These are phyloP conservation scores for Drosera spatulata DNA, from an alignment of 179 eudicot species.

Conservation along the genomic window DNA sequence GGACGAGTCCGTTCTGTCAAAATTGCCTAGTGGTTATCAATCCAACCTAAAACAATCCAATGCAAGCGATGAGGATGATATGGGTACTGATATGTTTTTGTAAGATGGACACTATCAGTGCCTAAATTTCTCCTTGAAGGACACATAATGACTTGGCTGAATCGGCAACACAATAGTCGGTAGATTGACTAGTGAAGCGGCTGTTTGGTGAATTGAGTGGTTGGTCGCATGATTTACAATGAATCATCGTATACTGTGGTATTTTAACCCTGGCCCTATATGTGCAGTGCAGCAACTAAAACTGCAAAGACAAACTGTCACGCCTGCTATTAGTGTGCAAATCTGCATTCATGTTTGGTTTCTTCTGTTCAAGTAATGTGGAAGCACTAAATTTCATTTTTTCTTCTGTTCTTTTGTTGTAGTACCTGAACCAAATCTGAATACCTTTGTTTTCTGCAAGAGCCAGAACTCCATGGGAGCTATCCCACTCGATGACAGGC, in stretches of 20 bases:
- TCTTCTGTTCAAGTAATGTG: background rate
- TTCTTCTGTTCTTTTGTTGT: background rate
- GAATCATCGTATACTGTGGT: too few relatives aligned
- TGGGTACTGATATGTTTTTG: slow-evolving; percentile 42
- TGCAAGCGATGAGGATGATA: slow-evolving; percentile 89
- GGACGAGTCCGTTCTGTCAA: slow-evolving; percentile 68
- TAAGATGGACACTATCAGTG: background rate
- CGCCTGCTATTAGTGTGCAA: background rate
- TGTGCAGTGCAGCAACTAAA: too few relatives aligned
- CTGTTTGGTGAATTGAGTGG: too few relatives aligned
- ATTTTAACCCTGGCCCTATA: too few relatives aligned
- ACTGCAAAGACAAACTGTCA: too few relatives aligned
- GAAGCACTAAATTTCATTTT: background rate
- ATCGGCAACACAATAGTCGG: too few relatives aligned
- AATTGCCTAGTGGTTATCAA: slow-evolving; percentile 74
- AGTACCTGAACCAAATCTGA: slow-evolving; percentile 76
- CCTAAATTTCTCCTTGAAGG: background rate
- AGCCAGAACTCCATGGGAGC: slow-evolving; percentile 65
- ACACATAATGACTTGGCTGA: too few relatives aligned
- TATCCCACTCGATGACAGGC: slow-evolving; percentile 79
- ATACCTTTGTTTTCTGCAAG: slow-evolving; percentile 72
- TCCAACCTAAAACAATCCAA: slow-evolving; percentile 82
- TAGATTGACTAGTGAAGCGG: too few relatives aligned
- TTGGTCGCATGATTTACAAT: too few relatives aligned
- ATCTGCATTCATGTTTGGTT: background rate